A percentile compares a stretch with the other conserved stretches of the same genome.
These are phyloP conservation scores for Saitoella complicata DNA, from an alignment of 805 yeast species.

Conservation along the genomic window DNA sequence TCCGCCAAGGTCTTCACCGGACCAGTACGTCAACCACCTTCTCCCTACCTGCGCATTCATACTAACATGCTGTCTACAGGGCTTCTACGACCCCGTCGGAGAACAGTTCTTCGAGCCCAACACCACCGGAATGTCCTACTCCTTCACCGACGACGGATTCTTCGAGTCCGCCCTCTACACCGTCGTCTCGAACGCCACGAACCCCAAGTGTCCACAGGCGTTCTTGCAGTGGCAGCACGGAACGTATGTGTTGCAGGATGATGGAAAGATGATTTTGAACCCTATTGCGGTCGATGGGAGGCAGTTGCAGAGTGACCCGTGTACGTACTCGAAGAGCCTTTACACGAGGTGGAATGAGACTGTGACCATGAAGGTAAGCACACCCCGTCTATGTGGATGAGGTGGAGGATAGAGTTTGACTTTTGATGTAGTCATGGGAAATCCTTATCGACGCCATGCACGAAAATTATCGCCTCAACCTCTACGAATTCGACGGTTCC, in stretches of 20 bases:
- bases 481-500: conserved; percentile 58
- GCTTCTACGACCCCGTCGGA: conserved; percentile 86
- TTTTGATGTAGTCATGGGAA: conserved; percentile 14
- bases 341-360: conserved; percentile 62
- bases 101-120: conserved; percentile 91
- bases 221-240: conserved; percentile 84
- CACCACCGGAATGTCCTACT: conserved; percentile 81
- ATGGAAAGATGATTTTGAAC: conserved; percentile 51
- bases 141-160: conserved; percentile 83
- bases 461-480: conserved; percentile 62
- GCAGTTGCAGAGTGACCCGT: conserved; percentile 77
- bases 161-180: conserved; percentile 83
- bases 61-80: conserved; percentile 12
- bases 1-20: conserved; percentile 93
- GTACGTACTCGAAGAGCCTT: conserved; percentile 28
- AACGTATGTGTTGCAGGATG: conserved; percentile 40
- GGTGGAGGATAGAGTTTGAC: not conserved
- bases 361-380: conserved; percentile 33
- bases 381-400: conserved; percentile 18
- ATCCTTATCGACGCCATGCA: conserved; percentile 61
- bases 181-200: conserved; percentile 43
- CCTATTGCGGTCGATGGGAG: conserved; percentile 86
- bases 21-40: conserved; percentile 28
- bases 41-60: not conserved
- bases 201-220: conserved; percentile 75